phyloP scores from a whole-genome alignment of 768 basidiomycete species.

The Phylloporus sp. region DNA sequence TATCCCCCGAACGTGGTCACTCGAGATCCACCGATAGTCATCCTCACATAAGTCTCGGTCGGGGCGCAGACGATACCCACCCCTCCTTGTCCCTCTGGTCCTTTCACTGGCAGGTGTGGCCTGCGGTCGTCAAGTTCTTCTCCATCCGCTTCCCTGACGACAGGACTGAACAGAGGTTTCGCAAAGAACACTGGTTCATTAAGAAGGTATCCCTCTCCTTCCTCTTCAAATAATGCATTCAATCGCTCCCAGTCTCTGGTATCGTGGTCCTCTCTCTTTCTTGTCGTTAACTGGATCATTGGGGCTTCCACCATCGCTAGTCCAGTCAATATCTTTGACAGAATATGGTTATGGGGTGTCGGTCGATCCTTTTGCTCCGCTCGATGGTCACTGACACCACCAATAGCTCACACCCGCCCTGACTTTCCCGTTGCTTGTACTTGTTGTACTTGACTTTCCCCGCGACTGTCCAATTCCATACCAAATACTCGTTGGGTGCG shows the following conservation, averaged over 20 bases:
- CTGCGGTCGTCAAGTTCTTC: slow-evolving; percentile 54
- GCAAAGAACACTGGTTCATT: slow-evolving; percentile 70
- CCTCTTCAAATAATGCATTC: background rate
- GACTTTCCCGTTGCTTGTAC: slow-evolving; percentile 57
- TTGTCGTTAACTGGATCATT: slow-evolving; percentile 67
- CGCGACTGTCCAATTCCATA: slow-evolving; percentile 55
- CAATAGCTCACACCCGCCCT: slow-evolving; percentile 52
- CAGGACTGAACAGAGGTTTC: slow-evolving; percentile 47
- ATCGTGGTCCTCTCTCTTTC: slow-evolving; percentile 59
- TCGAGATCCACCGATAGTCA: slow-evolving; percentile 50
- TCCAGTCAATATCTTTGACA: slow-evolving; percentile 47
- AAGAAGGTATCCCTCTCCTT: slow-evolving; percentile 41
- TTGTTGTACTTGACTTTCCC: slow-evolving; percentile 73
- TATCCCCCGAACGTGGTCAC: slow-evolving; percentile 48
- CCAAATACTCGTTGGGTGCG: slow-evolving; percentile 54
- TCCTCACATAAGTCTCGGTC: slow-evolving; percentile 35
- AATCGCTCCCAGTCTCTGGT: slow-evolving; percentile 43
- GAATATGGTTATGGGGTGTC: slow-evolving; percentile 58
- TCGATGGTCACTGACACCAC: background rate
- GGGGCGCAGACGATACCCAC: slow-evolving; percentile 38
- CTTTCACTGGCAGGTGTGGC: slow-evolving; percentile 59
- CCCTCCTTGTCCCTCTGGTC: slow-evolving; percentile 35
- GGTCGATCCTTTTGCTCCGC: slow-evolving; percentile 22
- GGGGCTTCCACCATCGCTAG: slow-evolving; percentile 48
- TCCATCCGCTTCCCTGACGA: slow-evolving; percentile 57